A percentile compares a stretch with the other conserved stretches of the same genome.
phyloP scores from a whole-genome alignment of 1,284 basidiomycete species.

The Leccinum glutinopallens region DNA sequence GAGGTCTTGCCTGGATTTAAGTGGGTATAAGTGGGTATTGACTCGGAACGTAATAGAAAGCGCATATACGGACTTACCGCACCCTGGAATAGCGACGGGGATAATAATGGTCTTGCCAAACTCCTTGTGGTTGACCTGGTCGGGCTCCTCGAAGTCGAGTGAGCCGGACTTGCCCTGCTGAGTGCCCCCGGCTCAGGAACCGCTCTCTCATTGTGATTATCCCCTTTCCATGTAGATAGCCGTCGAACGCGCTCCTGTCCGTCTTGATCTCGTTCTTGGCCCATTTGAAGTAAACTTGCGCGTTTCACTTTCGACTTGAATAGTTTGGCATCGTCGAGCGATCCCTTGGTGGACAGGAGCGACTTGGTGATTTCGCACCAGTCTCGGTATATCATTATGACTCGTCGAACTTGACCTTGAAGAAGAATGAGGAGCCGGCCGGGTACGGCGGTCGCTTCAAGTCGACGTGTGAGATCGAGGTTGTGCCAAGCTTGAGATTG shows the following conservation, averaged over 20 bases:
- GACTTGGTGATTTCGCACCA: conserved; percentile 94
- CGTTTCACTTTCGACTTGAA: conserved; percentile 66
- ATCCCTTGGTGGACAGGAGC: conserved; percentile 51
- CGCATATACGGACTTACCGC: conserved; percentile 57
- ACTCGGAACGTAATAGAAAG: background rate
- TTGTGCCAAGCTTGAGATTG: conserved; percentile 34
- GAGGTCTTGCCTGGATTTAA: conserved; percentile 78
- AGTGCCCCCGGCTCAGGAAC: conserved; percentile 72
- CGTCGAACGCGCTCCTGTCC: conserved; percentile 64
- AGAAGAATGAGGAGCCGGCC: conserved; percentile 90
- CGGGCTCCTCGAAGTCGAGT: conserved; percentile 26
- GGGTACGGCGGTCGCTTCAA: conserved; percentile 63
- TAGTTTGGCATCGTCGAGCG: conserved; percentile 40
- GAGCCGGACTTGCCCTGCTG: conserved; percentile 45
- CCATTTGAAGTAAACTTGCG: conserved; percentile 65
- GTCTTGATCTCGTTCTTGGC: conserved; percentile 68
- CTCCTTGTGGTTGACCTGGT: conserved; percentile 26
- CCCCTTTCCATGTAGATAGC: conserved; percentile 72
- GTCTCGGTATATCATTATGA: conserved; percentile 99
- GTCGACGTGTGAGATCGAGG: background rate
- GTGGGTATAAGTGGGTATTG: background rate
- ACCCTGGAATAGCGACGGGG: conserved; percentile 91
- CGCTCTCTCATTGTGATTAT: conserved; percentile 84
- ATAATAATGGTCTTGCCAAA: conserved; percentile 83
- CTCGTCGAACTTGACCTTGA: conserved; percentile 99